Evolutionary conservation across 176 grass and related monocot genomes (phyloP).

Genomic region (Avena atlantica): DNA sequence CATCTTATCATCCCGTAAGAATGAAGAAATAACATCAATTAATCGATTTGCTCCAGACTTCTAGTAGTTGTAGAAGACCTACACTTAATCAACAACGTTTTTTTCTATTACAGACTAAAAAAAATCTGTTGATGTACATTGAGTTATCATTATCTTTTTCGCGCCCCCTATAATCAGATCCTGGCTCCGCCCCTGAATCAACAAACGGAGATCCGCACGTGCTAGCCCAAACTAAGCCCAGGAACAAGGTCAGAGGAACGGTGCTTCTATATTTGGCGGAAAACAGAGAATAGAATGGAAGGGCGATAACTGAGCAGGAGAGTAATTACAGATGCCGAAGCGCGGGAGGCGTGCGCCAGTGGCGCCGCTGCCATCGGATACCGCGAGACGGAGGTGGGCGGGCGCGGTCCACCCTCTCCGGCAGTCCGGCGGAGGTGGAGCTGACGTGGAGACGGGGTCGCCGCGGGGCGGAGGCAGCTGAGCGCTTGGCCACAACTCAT

Average conservation of each 20-base stretch:
- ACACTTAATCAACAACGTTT: no score
- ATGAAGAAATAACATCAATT: no score
- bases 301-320: background rate
- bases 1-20: no score
- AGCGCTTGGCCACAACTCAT: background rate
- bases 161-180: no score
- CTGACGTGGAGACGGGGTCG: slow-evolving; percentile 37
- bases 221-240: background rate
- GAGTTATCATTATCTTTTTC: no score
- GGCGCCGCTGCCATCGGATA: slow-evolving; percentile 45
- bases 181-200: background rate
- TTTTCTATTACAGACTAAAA: no score
- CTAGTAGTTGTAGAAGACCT: no score
- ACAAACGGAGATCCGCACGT: background rate
- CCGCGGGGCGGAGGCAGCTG: slow-evolving; percentile 31
- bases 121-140: no score
- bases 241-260: background rate
- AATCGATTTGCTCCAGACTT: no score
- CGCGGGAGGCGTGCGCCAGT: slow-evolving; percentile 38
- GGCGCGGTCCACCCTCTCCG: background rate
- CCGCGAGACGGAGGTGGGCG: background rate
- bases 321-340: slow-evolving; percentile 56
- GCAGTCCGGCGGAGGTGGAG: slow-evolving; percentile 2
- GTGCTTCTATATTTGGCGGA: background rate
- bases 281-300: background rate